Conservation (phyloP, 2,329 filamentous ascomycete genomes). For the Rutstroemia sp. region DNA sequence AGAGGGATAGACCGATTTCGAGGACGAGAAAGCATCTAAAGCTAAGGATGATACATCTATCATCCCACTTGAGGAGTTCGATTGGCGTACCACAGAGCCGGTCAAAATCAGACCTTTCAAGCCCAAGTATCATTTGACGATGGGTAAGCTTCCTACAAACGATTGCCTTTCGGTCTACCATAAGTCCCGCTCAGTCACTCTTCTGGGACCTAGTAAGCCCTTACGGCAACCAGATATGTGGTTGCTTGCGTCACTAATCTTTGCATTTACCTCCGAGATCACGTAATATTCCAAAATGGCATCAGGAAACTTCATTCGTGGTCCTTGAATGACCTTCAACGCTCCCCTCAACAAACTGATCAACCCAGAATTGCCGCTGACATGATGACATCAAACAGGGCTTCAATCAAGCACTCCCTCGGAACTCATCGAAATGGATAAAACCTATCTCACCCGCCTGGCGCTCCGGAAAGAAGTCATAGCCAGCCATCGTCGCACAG, state of each 20-base stretch:
- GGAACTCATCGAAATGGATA: conserved; percentile 52
- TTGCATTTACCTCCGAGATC: too few species aligned
- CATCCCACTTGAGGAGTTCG: conserved; percentile 39
- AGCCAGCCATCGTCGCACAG: conserved; percentile 33
- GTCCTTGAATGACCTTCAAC: too few species aligned
- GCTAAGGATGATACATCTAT: not conserved
- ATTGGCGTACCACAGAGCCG: conserved; percentile 43
- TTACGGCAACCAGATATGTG: too few species aligned
- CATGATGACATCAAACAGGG: conserved; percentile 30
- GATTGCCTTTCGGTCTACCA: too few species aligned
- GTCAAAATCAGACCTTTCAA: conserved; percentile 50
- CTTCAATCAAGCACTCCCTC: conserved; percentile 44
- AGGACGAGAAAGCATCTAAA: not conserved
- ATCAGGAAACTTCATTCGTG: too few species aligned
- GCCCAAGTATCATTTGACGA: conserved; percentile 57
- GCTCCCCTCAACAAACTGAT: too few species aligned
- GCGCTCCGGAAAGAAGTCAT: conserved; percentile 41
- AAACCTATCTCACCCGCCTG: conserved; percentile 47
- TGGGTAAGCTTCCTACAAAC: conserved; percentile 38
- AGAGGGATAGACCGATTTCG: not conserved
- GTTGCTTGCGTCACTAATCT: too few species aligned
- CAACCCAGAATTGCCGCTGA: not conserved
- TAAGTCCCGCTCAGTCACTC: too few species aligned
- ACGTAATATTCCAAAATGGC: too few species aligned
- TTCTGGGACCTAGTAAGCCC: too few species aligned